A percentile compares a stretch with the other conserved stretches of the same genome.
Evolutionary conservation across 441 rosid genomes (phyloP).

Genomic region (Pelargonium myrrhifolium): DNA sequence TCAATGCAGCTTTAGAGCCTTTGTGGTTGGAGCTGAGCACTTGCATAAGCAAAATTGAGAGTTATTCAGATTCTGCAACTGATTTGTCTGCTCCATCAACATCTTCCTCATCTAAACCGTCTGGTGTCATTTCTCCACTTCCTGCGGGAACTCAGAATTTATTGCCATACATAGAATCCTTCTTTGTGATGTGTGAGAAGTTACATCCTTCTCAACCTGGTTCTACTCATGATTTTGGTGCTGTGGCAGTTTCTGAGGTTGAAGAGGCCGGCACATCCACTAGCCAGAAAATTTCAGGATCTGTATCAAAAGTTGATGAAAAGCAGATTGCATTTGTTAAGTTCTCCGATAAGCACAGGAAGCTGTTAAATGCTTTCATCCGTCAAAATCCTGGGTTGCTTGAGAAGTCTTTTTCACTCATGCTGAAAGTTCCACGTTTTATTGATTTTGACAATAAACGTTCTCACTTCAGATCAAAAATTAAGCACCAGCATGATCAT

Average conservation of each 20-base stretch:
- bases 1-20: conserved; percentile 72
- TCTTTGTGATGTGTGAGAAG: conserved; percentile 93
- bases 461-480: conserved; percentile 86
- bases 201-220: conserved; percentile 50
- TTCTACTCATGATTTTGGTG: conserved; percentile 59
- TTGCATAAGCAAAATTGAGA: conserved; percentile 79
- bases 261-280: conserved; percentile 59
- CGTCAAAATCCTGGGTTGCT: conserved; percentile 81
- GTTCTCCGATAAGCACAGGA: conserved; percentile 94
- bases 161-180: conserved; percentile 91
- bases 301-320: conserved; percentile 63
- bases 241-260: conserved; percentile 71
- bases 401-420: conserved; percentile 87
- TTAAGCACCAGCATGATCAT: conserved; percentile 86
- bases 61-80: conserved; percentile 59
- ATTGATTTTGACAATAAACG: conserved; percentile 98
- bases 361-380: conserved; percentile 84
- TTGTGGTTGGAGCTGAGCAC: conserved; percentile 91
- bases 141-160: conserved; percentile 91
- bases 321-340: conserved; percentile 65
- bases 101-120: conserved; percentile 44
- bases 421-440: conserved; percentile 90
- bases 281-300: conserved; percentile 24
- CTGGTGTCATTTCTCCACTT: conserved; percentile 63
- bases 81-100: conserved; percentile 58